A percentile compares a stretch with the other conserved stretches of the same genome.
Conservation (phyloP, 306 rosid species). For the Clitoria ternatea region DNA sequence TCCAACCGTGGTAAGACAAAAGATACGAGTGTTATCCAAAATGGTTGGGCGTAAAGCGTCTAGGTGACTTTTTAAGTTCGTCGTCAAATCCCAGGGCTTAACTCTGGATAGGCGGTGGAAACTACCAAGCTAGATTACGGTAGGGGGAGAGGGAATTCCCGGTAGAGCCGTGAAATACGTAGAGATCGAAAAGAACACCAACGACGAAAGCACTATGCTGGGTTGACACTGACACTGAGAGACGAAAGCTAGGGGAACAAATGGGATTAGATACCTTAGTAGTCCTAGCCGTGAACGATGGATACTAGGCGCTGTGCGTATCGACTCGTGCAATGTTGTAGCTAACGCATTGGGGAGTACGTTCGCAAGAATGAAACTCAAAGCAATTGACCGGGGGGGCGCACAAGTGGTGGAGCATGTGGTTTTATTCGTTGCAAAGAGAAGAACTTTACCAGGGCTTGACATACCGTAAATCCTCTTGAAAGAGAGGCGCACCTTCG, state of each 20-base stretch:
- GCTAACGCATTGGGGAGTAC: neutral
- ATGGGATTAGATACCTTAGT: neutral
- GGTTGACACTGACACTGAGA: neutral
- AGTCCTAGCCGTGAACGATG: neutral
- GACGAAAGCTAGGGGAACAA: neutral
- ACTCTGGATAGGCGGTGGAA: neutral
- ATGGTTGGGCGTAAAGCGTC: too few species aligned
- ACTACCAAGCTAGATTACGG: neutral
- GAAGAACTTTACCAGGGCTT: too few species aligned
- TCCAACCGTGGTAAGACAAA: too few species aligned
- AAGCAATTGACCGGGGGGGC: neutral
- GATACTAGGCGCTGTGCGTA: neutral
- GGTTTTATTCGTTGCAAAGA: neutral
- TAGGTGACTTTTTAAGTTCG: too few species aligned
- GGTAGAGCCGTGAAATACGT: neutral
- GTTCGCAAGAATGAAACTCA: neutral
- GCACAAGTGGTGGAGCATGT: neutral
- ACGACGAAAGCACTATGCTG: too few species aligned
- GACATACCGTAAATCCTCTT: too few species aligned
- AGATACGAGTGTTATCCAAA: too few species aligned
- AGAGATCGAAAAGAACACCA: too few species aligned
- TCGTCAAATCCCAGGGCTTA: too few species aligned
- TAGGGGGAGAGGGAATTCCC: neutral
- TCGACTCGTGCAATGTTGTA: neutral
- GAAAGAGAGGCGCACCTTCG: too few species aligned